Conservation (phyloP, 1,284 basidiomycete species). For the Cerrena zonata region DNA sequence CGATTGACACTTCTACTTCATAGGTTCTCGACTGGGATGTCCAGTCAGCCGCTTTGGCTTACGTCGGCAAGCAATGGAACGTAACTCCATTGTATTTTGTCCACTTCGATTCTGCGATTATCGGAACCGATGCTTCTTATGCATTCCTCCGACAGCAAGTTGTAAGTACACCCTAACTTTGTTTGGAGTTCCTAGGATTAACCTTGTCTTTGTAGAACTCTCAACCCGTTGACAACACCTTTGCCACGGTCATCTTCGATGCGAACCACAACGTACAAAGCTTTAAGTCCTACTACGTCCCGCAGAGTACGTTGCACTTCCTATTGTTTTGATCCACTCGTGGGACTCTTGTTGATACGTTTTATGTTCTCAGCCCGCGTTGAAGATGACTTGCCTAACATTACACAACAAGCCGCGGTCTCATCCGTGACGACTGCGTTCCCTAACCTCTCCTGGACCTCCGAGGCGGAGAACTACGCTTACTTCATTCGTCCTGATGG, state of each 20-base stretch:
- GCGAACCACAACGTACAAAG: neutral
- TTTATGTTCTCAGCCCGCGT: neutral
- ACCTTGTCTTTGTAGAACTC: neutral
- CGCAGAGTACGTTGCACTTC: neutral
- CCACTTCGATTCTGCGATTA: constrained; percentile 1
- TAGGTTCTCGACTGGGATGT: neutral
- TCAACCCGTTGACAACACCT: constrained; percentile 2
- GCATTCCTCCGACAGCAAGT: constrained; percentile 1
- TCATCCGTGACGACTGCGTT: neutral
- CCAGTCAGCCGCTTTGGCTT: neutral
- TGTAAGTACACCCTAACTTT: neutral
- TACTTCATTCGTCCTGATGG: constrained; percentile 1
- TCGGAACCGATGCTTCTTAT: neutral
- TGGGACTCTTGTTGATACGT: neutral
- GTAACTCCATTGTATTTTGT: neutral
- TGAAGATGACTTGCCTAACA: constrained; percentile 2
- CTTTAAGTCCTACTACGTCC: neutral
- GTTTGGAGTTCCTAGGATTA: neutral
- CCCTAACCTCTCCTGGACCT: neutral
- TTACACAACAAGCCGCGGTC: neutral
- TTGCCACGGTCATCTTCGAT: constrained; percentile 2
- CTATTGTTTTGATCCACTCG: neutral
- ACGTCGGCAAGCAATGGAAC: constrained; percentile 2
- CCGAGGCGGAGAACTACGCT: constrained; percentile 1
- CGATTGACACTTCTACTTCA: neutral